These are phyloP conservation scores for Trichophyton schoenleinii DNA, from an alignment of 2,329 filamentous ascomycete species.

Conservation along the genomic window DNA sequence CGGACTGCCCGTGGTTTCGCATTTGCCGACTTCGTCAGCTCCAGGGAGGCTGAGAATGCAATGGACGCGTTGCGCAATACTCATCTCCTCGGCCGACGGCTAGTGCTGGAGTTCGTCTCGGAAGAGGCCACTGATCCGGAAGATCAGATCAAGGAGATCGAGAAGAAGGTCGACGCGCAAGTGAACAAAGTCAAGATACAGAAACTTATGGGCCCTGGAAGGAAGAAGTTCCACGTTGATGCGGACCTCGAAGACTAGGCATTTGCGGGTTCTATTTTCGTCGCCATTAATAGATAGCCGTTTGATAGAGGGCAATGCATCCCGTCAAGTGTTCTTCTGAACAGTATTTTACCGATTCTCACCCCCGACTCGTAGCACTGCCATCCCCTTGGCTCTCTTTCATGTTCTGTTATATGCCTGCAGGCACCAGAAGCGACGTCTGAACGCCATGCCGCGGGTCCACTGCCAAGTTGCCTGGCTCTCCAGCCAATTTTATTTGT, in stretches of 20 bases:
- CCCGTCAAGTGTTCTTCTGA: not conserved
- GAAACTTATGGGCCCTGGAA: conserved; percentile 66
- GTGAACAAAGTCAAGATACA: conserved; percentile 83
- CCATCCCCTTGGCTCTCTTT: not conserved
- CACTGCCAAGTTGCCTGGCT: not conserved
- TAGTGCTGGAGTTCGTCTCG: conserved; percentile 85
- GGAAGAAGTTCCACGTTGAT: conserved; percentile 80
- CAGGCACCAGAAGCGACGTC: not conserved
- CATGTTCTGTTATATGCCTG: not conserved
- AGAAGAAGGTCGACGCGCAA: conserved; percentile 85
- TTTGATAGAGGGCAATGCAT: not conserved
- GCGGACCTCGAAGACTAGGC: conserved; percentile 51
- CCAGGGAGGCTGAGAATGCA: conserved; percentile 79
- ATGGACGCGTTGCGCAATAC: conserved; percentile 85
- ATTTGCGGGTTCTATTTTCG: not conserved
- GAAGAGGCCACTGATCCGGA: conserved; percentile 83
- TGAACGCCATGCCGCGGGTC: not conserved
- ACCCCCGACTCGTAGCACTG: not conserved
- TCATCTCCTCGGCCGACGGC: conserved; percentile 75
- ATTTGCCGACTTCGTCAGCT: conserved; percentile 89
- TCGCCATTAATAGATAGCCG: not conserved
- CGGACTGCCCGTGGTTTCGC: conserved; percentile 80
- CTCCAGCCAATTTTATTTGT: not conserved
- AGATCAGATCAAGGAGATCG: conserved; percentile 92
- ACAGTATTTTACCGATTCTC: not conserved